Evolutionary conservation across 2,329 filamentous ascomycete species (phyloP), one percentile per base, ranked within the genome.

Genomic region (Onygenales sp.): DNA sequence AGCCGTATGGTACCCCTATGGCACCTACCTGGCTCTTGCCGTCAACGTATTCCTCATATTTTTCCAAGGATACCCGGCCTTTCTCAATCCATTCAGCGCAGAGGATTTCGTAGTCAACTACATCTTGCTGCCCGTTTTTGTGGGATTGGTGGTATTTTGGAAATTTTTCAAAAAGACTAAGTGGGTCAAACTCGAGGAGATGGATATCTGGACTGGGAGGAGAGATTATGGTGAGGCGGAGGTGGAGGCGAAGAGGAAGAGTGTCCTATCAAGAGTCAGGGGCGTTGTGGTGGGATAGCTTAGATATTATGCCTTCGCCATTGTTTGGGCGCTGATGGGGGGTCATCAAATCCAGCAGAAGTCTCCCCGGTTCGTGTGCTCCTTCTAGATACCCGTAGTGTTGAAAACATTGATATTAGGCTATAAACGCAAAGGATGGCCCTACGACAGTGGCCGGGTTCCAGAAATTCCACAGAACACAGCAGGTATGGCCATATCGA

Each of bases 71-170:
- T 81, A 80, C 64, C 74, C 73, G 4, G 77, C 75, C 2, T 77
- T 73, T 51, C 57, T 81, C 51, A 70, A 70, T 42, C 77, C 75
- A 0, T 81, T 78, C 57, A 71, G 71, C 34, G 69, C 72, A 0
- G 73, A 73, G 1, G 70, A 68, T 7, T 81, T 81, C 58, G 75
- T 82, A 33, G 72, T 78, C 49, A 77, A 76, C 55, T 82, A 81
- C 58, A 76, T 80, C 51, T 69, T 81, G 58, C 57, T 81, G 1
- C 76, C 75, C 1, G 63, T 80, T 2, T 80, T 80, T 54, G 65
- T 67, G 1, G 52, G 76, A 2, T 71, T 78, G 27, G 74, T 70
- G 37, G 54, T 74, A 14, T 67, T 65, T 0, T 80, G 75, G 61
- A 80, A 79, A 57, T 54, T 77, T 8, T 66, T 63, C 53, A 64